Evolutionary conservation across 306 rosid species (phyloP), one percentile per base, ranked within the genome.

Genomic region (Vachellia pachyceras): DNA sequence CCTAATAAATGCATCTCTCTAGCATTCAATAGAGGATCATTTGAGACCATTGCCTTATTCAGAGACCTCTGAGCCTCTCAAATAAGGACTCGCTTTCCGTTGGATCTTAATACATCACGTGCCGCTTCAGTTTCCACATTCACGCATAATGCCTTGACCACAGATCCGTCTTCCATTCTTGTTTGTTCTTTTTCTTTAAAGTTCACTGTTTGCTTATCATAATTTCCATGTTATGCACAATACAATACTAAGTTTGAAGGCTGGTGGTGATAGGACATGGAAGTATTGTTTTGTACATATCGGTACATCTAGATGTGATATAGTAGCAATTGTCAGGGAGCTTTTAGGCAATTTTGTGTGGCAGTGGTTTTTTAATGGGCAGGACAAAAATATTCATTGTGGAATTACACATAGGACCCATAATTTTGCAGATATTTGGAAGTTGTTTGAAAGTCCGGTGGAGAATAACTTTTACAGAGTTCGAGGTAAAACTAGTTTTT

Each of bases 11-110:
- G 75, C 61, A 66, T 42, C 45, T 80, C 17, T 69, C 13, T 17
- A 47, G 37, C 23, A 61, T 39, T 73, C 74, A 76, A 17, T 42
- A 49, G 15, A 2, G 67, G 83, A 72, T 68, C 80, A 35, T 66
- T 58, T 36, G 40, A 29, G 60, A 37, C 10, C 20, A 17, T 42
- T 55, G 9, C 40, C n/a, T n/a, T n/a, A n/a, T n/a, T n/a, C n/a
- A n/a, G n/a, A 46, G 25, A 46, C 20, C 10, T 6, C 22, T 52
- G 23, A 33, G 76, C 33, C 61, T 20, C 63, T 20, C 63, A 79
- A 73, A 60, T 35, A 61, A 41, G 70, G 42, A 67, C 65, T 57
- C 41, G 61, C 67, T 35, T 49, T 15, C 73, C 47, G 46, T 69
- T 58, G 36, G 23, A 5, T 22, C 60, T 47, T 45, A 23, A 40